Base-by-base conservation (phyloP, 805 yeast genomes). In the Kazachstania viticola region DNA sequence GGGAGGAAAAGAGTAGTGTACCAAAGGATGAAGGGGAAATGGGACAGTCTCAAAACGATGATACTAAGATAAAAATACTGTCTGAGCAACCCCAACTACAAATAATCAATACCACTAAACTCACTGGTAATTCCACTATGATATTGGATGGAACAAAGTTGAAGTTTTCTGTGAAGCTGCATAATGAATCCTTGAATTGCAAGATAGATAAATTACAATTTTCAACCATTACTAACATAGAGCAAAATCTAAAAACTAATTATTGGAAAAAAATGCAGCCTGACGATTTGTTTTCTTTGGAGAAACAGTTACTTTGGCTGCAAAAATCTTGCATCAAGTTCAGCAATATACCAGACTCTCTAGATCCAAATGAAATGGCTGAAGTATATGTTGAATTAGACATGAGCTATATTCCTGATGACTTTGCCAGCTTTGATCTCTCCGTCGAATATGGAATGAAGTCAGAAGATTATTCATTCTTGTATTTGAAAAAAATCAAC, bases 61-160 rank as follows among this genome's bases (percentile, higher is more conserved):
- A 14, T 9, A 29, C 38, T 4, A 27, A 34, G 12, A 34, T 49
- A 14, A 45, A 40, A 28, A 44, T 53, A 5, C 29, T 53, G 17
- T 51, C 52, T 4, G 56, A 49, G 28, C 53, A 49, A 30, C 58
- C 58, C 9, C 46, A 47, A 21, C 27, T 53, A 13, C 49, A 53
- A 36, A 26, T 50, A 13, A 33, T 48, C n/a, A 35, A 48, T 17
- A 43, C 49, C 9, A 33, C 44, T n/a, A 35, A 40, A 9, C 37
- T 49, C 27, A 36, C 48, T 4, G 47, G 44, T 15, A 49, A 45
- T 24, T 41, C 48, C 5, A 39, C 46, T 37, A 52, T 54, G 56
- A 42, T 51, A 38, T 33, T 51, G 11, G 56, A 54, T 36, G 60
- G 58, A 6, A 45, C 56, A 9, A 45, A 39, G 23, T 39, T 39